Conservation (phyloP, 2,329 filamentous ascomycete genomes). For the Penicillium sp. region DNA sequence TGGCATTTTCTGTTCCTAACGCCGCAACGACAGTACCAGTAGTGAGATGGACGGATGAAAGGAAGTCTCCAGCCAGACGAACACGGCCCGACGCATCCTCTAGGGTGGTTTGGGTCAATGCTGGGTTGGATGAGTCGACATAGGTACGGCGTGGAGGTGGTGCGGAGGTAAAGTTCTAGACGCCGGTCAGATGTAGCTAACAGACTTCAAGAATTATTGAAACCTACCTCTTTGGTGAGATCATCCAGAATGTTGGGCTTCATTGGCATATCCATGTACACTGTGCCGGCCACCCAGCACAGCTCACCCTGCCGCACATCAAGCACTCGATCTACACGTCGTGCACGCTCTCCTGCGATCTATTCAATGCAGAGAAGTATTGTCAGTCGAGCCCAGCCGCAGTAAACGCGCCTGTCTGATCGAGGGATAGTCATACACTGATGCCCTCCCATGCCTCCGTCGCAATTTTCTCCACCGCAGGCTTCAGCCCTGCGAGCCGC, state of each 20-base stretch:
- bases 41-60: constrained; percentile 72
- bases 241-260: constrained; percentile 97
- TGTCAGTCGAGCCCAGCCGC: neutral
- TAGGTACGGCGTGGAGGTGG: constrained; percentile 78
- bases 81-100: constrained; percentile 95
- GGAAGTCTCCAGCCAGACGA: constrained; percentile 68
- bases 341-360: constrained; percentile 74
- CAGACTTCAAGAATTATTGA: neutral
- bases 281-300: constrained; percentile 91
- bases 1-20: constrained; percentile 87
- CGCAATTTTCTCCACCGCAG: constrained; percentile 74
- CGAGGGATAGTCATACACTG: constrained; percentile 45
- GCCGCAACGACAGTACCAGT: constrained; percentile 95
- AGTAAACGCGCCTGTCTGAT: too few species aligned
- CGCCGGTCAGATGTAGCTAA: constrained; percentile 8
- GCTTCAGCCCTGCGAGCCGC: constrained; percentile 83
- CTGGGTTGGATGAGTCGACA: constrained; percentile 51
- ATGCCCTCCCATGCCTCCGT: constrained; percentile 74
- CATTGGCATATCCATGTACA: constrained; percentile 95
- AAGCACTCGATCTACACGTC: constrained; percentile 80
- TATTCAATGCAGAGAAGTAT: constrained; percentile 28
- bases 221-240: constrained; percentile 80
- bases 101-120: constrained; percentile 70
- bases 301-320: constrained; percentile 94
- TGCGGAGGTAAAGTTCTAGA: constrained; percentile 81